phyloP scores from a whole-genome alignment of 306 rosid genomes.

The Crataegus laevigata region DNA sequence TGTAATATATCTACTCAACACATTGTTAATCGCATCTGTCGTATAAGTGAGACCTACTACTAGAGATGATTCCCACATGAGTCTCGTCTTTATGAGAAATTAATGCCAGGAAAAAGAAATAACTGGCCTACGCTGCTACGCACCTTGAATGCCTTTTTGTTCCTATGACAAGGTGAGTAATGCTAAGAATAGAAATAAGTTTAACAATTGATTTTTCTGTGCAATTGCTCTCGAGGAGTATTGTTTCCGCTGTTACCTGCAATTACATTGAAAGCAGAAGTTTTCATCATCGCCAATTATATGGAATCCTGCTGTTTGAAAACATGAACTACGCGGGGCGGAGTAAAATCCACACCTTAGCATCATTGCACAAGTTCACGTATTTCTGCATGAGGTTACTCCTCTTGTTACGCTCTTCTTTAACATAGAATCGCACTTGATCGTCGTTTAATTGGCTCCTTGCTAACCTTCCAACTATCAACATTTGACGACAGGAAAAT shows the following conservation, averaged over 20 bases:
- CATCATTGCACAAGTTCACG: constrained; percentile 45
- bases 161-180: constrained; percentile 63
- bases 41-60: neutral
- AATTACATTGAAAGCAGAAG: neutral
- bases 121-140: too few relatives aligned
- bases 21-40: neutral
- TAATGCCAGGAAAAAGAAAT: neutral
- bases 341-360: constrained; percentile 38
- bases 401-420: constrained; percentile 55
- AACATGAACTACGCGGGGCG: neutral
- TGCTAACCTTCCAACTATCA: constrained; percentile 57
- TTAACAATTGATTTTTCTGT: constrained; percentile 63
- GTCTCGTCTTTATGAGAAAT: neutral
- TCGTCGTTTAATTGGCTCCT: constrained; percentile 46
- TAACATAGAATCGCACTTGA: constrained; percentile 45
- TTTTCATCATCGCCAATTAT: neutral
- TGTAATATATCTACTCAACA: neutral
- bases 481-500: neutral
- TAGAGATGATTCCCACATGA: neutral
- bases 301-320: neutral
- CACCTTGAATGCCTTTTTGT: neutral
- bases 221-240: constrained; percentile 59
- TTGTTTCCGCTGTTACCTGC: constrained; percentile 60
- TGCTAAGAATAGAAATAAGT: constrained; percentile 53
- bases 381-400: constrained; percentile 60